A percentile compares a stretch with the other conserved stretches of the same genome.
Evolutionary conservation across 2,329 filamentous ascomycete genomes (phyloP).

Genomic region (Bipolaris oryzae): DNA sequence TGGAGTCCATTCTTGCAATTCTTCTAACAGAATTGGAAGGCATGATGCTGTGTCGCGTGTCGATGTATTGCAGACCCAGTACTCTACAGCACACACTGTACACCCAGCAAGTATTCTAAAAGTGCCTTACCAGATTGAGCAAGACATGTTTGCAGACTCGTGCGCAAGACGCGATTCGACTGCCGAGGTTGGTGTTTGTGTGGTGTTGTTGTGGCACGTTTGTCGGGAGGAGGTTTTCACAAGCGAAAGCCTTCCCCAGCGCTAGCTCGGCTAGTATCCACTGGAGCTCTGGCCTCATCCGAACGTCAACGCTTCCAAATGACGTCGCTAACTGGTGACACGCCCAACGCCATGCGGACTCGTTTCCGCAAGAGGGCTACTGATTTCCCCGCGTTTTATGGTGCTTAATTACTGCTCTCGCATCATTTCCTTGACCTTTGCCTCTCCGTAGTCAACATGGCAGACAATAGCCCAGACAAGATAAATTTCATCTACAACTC

Average conservation of each 20-base stretch:
- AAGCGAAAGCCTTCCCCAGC: constrained; percentile 17
- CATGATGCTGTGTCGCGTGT: not conserved
- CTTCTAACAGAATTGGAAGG: not conserved
- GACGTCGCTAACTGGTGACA: constrained; percentile 27
- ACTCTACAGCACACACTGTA: not conserved
- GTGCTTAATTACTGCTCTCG: constrained; percentile 3
- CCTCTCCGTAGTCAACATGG: constrained; percentile 12
- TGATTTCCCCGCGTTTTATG: constrained; percentile 33
- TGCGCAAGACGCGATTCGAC: not conserved
- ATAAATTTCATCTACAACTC: constrained; percentile 51
- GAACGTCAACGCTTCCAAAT: constrained; percentile 21
- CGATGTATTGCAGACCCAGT: not conserved
- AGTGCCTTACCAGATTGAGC: not conserved
- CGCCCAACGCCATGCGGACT: constrained; percentile 25
- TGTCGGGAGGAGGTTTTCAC: constrained; percentile 17
- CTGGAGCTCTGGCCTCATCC: constrained; percentile 19
- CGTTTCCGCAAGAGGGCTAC: constrained; percentile 22
- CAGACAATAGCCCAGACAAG: constrained; percentile 18
- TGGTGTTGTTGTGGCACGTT: not conserved
- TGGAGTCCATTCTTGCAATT: not conserved
- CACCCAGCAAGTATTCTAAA: not conserved
- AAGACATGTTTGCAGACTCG: not conserved
- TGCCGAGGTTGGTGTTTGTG: not conserved
- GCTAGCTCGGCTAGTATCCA: constrained; percentile 23
- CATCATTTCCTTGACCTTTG: constrained; percentile 1